Conservation (phyloP, 306 rosid genomes). For the Hylodesmum podocarpum region DNA sequence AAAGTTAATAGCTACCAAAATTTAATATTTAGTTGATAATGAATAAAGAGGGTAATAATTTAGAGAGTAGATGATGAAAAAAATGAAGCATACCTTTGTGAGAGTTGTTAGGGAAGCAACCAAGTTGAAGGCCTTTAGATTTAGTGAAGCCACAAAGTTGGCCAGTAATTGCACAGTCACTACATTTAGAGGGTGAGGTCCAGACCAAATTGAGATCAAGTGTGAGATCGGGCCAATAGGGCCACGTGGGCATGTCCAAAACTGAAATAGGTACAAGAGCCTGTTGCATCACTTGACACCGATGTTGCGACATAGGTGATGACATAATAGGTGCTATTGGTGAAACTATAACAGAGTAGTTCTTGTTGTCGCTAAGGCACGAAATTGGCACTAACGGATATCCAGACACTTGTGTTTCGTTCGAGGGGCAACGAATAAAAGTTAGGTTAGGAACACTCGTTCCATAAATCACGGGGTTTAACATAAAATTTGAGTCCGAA, state of each 20-base stretch:
- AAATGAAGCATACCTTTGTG: slow-evolving; percentile 40
- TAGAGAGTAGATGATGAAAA: too few relatives aligned
- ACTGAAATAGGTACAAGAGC: slow-evolving; percentile 27
- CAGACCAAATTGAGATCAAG: slow-evolving; percentile 36
- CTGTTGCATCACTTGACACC: slow-evolving; percentile 35
- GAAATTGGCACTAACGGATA: background rate
- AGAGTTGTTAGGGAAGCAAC: slow-evolving; percentile 30
- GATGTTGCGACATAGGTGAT: background rate
- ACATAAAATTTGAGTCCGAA: slow-evolving; percentile 28
- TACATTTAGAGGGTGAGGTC: slow-evolving; percentile 39
- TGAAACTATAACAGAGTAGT: background rate
- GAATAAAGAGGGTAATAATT: too few relatives aligned
- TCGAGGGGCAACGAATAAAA: slow-evolving; percentile 45
- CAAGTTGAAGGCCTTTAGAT: background rate
- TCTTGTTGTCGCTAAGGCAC: slow-evolving; percentile 26
- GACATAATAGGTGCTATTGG: background rate
- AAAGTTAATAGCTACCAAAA: too few relatives aligned
- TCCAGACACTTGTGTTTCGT: background rate
- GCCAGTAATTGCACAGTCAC: slow-evolving; percentile 24
- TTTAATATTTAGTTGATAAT: too few relatives aligned
- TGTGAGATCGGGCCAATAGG: background rate
- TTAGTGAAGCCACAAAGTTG: slow-evolving; percentile 42
- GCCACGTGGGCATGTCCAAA: slow-evolving; percentile 5
- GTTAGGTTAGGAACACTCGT: background rate
- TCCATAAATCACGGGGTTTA: background rate